Conservation (phyloP, 768 basidiomycete genomes). For the Russula compacta region DNA sequence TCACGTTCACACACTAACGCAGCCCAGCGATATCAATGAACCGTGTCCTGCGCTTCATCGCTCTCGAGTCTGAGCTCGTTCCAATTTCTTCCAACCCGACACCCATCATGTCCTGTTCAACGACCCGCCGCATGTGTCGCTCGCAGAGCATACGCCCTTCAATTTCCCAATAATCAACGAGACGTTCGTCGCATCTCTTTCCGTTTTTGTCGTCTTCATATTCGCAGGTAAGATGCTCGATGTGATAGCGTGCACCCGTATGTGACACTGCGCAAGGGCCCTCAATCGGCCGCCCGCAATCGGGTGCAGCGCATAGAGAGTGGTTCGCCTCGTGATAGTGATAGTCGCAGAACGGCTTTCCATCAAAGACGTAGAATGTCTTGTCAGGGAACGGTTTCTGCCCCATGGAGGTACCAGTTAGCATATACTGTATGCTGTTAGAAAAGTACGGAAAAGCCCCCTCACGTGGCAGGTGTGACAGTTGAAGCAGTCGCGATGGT, state of each 20-base stretch:
- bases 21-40: conserved; percentile 58
- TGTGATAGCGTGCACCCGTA: conserved; percentile 73
- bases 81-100: conserved; percentile 10
- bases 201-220: conserved; percentile 31
- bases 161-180: conserved; percentile 86
- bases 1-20: conserved; percentile 8
- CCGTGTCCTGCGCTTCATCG: conserved; percentile 69
- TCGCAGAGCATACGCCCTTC: conserved; percentile 84
- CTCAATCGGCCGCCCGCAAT: conserved; percentile 85
- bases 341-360: conserved; percentile 83
- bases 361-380: conserved; percentile 85
- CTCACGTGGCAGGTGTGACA: conserved; percentile 74
- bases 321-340: conserved; percentile 91
- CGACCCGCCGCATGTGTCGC: conserved; percentile 46
- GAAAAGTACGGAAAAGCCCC: conserved; percentile 21
- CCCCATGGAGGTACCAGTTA: neutral
- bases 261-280: conserved; percentile 88
- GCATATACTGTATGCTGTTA: neutral
- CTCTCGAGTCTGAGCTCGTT: conserved; percentile 32
- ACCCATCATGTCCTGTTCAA: conserved; percentile 21
- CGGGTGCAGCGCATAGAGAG: conserved; percentile 71
- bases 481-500: conserved; percentile 86
- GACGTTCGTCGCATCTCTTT: conserved; percentile 38
- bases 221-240: conserved; percentile 83
- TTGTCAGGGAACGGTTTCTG: conserved; percentile 88